A percentile compares a stretch with the other conserved stretches of the same genome.
These are phyloP conservation scores for Santalum album DNA, from an alignment of 164 flowering plant species.

Conservation along the genomic window DNA sequence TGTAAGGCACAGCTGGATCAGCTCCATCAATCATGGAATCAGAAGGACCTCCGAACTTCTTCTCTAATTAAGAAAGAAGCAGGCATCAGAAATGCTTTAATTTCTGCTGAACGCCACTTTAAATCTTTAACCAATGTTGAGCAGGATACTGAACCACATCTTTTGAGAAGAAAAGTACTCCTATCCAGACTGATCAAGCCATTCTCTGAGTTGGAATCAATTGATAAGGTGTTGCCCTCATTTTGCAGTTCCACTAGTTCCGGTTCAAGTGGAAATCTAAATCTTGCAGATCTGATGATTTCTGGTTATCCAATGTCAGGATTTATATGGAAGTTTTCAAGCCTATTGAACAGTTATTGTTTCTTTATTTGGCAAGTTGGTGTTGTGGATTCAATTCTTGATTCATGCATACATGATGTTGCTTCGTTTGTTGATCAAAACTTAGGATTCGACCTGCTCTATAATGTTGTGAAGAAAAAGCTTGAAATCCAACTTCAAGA, in stretches of 20 bases:
- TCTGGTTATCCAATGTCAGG: conserved; percentile 65
- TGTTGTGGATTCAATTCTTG: conserved; percentile 72
- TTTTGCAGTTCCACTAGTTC: conserved; percentile 20
- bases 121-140: conserved; percentile 36
- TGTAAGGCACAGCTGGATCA: conserved; percentile 78
- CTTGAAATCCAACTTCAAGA: conserved; percentile 60
- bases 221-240: conserved; percentile 45
- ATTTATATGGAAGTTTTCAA: conserved; percentile 56
- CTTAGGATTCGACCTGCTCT: conserved; percentile 78
- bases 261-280: conserved; percentile 21
- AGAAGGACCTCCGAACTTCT: conserved; percentile 55
- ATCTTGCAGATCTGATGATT: conserved; percentile 32
- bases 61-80: conserved; percentile 63
- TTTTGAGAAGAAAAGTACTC: conserved; percentile 48
- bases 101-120: conserved; percentile 53
- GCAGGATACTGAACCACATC: conserved; percentile 35
- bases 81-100: conserved; percentile 39
- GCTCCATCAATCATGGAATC: conserved; percentile 87
- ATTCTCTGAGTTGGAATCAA: conserved; percentile 65
- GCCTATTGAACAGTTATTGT: conserved; percentile 38
- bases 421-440: conserved; percentile 64
- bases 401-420: conserved; percentile 71
- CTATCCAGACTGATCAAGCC: conserved; percentile 49
- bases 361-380: conserved; percentile 81
- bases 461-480: conserved; percentile 55